Evolutionary conservation across 331 rosid species (phyloP).

Genomic region (Rosa hybrid): DNA sequence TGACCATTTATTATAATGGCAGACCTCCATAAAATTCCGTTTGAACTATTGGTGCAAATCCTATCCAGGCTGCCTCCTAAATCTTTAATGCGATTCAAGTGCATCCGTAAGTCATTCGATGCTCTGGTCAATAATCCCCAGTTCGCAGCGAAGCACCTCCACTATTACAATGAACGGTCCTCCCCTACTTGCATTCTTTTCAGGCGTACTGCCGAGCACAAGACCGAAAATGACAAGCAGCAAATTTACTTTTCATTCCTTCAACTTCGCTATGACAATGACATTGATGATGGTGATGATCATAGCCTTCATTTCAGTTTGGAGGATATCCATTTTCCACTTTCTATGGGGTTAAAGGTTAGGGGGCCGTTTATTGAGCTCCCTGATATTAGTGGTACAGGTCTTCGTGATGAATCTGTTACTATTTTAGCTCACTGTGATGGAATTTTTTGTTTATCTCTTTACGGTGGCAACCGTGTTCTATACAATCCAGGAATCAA

Average conservation of each 20-base stretch:
- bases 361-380: not conserved
- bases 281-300: not conserved
- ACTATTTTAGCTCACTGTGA: not conserved
- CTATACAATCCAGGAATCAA: not conserved
- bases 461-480: not conserved
- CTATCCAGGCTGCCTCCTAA: not conserved
- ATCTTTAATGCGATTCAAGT: not conserved
- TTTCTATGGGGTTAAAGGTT: not conserved
- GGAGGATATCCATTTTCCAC: not conserved
- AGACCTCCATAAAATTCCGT: not conserved
- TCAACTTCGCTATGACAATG: not conserved
- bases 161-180: not conserved
- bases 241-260: not conserved
- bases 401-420: not conserved
- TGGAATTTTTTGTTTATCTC: not conserved
- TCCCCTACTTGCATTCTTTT: not conserved
- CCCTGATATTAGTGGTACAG: not conserved
- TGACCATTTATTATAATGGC: not conserved
- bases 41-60: not conserved
- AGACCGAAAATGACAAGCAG: not conserved
- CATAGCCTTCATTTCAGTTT: not conserved
- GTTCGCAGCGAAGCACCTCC: not conserved
- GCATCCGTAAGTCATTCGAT: not conserved
- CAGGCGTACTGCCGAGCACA: not conserved
- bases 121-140: not conserved